These are phyloP conservation scores for Cercophora newfieldiana DNA, from an alignment of 495 filamentous ascomycete genomes.

Conservation along the genomic window DNA sequence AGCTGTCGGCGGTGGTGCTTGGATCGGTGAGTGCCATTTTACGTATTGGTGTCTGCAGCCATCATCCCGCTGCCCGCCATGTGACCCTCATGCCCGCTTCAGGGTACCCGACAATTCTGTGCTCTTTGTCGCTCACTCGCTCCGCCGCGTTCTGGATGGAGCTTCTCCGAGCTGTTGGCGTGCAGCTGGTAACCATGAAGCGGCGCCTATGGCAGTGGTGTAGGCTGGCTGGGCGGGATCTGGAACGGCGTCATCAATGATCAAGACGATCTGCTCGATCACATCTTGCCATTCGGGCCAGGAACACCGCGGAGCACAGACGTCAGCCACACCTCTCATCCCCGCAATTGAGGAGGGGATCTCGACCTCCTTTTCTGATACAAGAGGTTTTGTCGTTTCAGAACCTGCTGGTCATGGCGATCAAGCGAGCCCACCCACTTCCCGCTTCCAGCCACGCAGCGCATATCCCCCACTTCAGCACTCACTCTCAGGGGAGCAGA, in stretches of 20 bases:
- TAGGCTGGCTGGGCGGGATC: background rate
- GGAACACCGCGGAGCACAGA: constrained; percentile 4
- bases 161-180: background rate
- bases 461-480: constrained; percentile 17
- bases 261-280: background rate
- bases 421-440: constrained; percentile 17
- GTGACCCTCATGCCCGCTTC: background rate
- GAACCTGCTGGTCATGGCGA: constrained; percentile 20
- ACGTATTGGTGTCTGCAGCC: constrained; percentile 5
- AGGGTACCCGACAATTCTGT: background rate
- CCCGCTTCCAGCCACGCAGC: constrained; percentile 8
- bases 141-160: background rate
- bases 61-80: background rate
- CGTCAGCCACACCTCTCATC: constrained; percentile 1
- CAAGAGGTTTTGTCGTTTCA: constrained; percentile 17
- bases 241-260: background rate
- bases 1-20: constrained; percentile 9
- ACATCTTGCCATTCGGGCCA: background rate
- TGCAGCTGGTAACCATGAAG: background rate
- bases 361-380: constrained; percentile 11
- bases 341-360: constrained; percentile 9
- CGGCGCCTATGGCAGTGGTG: background rate
- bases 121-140: too few species aligned
- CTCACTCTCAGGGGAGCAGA: constrained; percentile 2
- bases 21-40: background rate